Percentiles rank a stretch among this genome's conserved stretches.
Evolutionary conservation across 2,329 filamentous ascomycete species (phyloP).

Genomic region (Massarina eburnea): DNA sequence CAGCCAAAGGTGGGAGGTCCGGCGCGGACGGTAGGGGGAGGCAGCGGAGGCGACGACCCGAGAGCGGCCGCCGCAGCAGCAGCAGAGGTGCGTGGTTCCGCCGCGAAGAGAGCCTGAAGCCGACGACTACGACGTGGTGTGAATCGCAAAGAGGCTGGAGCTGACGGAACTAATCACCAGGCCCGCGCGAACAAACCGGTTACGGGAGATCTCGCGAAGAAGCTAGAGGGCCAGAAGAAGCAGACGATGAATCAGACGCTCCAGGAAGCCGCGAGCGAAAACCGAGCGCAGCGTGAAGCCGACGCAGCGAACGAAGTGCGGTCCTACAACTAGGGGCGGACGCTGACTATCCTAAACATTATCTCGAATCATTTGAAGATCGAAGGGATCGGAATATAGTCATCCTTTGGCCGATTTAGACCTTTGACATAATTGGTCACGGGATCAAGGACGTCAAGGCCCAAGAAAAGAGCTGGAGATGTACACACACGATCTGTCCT

Average conservation of each 20-base stretch:
- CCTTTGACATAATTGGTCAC: too few species aligned
- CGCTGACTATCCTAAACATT: too few species aligned
- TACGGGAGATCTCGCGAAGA: slow-evolving; percentile 56
- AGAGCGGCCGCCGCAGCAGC: slow-evolving; percentile 74
- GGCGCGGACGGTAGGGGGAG: slow-evolving; percentile 66
- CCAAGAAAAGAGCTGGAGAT: too few species aligned
- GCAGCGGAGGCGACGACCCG: slow-evolving; percentile 56
- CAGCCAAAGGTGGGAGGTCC: slow-evolving; percentile 49
- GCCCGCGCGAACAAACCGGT: slow-evolving; percentile 64
- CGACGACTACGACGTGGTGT: slow-evolving; percentile 21
- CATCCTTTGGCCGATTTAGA: too few species aligned
- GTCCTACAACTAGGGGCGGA: slow-evolving; percentile 54
- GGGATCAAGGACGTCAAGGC: too few species aligned
- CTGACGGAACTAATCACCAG: slow-evolving; percentile 46
- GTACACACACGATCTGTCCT: too few species aligned
- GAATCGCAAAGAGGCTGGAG: background rate
- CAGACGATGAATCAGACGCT: slow-evolving; percentile 70
- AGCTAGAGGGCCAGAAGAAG: slow-evolving; percentile 74
- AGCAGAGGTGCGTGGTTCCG: slow-evolving; percentile 68
- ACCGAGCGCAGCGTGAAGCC: slow-evolving; percentile 66
- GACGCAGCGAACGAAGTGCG: slow-evolving; percentile 63
- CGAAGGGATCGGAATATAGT: too few species aligned
- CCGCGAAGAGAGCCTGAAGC: slow-evolving; percentile 4
- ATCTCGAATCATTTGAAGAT: too few species aligned
- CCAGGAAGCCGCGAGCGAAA: slow-evolving; percentile 66